Evolutionary conservation across 345 rosid species (phyloP), one percentile per base, ranked within the genome.

Genomic region (Schrenkiella parvula): DNA sequence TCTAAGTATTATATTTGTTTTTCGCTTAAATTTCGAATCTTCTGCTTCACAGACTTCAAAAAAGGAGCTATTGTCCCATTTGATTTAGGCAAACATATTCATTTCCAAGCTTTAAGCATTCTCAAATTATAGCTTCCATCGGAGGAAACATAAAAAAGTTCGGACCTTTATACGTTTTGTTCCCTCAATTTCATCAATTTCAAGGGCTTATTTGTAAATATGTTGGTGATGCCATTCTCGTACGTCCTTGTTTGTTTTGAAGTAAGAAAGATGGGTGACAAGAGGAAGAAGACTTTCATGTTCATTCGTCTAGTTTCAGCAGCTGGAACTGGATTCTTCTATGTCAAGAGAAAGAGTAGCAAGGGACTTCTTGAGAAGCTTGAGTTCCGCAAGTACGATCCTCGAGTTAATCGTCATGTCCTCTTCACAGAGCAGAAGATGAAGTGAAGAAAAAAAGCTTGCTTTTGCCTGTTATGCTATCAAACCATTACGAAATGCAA

Each of bases 281-380:
- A 62, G 53, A 62, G 67, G 18, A 62, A 62, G 67, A 62, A 62
- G 53, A 62, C 67, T 32, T 90, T 90, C 57, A 90, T 91, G 87
- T 91, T 93, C 76, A 84, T 91, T 43, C 85, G 95, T 75, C 90
- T 93, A 10, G 95, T 93, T 12, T 93, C 98, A 0, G 91, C 97
- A 28, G 99, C 99, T 42, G 97, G 99, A 50, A 91, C 93, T 54
- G 97, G 97, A 22, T 95, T 95, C 85, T 95, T 95, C 84, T 91
- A 91, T 57, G 99, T 89, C 56, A 88, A 89, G 89, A 85, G 82
- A 86, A 95, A 91, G 87, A 95, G 97, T 74, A 78, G 87, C 2
- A 87, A 89, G 70, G 87, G 85, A 46, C 78, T 88, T 26, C 67
- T 78, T 11, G 97, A 93, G 84, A 91, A 93, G 79, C 96, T 95